Evolutionary conservation across 2,329 filamentous ascomycete genomes (phyloP).

Genomic region (Fusarium sp.): DNA sequence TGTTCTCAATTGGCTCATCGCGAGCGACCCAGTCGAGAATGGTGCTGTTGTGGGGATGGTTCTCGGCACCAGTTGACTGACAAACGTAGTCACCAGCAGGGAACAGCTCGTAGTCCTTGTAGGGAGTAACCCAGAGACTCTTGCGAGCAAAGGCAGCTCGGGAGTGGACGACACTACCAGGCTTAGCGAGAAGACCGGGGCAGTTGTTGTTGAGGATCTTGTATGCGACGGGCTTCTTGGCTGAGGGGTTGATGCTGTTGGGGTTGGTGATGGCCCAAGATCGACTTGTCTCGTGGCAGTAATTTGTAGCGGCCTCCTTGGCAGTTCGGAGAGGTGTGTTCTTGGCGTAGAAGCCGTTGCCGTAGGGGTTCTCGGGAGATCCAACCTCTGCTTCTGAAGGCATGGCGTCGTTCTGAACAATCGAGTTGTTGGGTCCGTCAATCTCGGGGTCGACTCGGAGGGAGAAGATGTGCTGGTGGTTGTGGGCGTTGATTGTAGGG

Average conservation of each 20-base stretch:
- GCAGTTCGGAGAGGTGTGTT: conserved; percentile 84
- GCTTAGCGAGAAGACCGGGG: conserved; percentile 84
- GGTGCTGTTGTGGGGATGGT: conserved; percentile 73
- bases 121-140: conserved; percentile 59
- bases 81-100: conserved; percentile 90
- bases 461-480: conserved; percentile 81
- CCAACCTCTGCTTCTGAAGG: conserved; percentile 81
- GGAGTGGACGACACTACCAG: conserved; percentile 87
- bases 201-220: conserved; percentile 92
- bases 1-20: conserved; percentile 80
- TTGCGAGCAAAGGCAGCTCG: conserved; percentile 84
- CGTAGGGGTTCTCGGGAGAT: conserved; percentile 86
- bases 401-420: conserved; percentile 84
- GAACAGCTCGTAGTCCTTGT: conserved; percentile 85
- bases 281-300: conserved; percentile 82
- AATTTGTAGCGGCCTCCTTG: conserved; percentile 79
- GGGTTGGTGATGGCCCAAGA: conserved; percentile 95
- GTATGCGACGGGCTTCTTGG: conserved; percentile 87
- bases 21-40: conserved; percentile 86
- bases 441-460: conserved; percentile 76
- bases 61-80: conserved; percentile 81
- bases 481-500: conserved; percentile 74
- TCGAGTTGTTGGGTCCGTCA: conserved; percentile 72
- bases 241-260: conserved; percentile 85
- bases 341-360: conserved; percentile 90